Percentiles rank a stretch among this genome's conserved stretches.
These are phyloP conservation scores for Venturia pyrina DNA, from an alignment of 2,329 filamentous ascomycete species.

Conservation along the genomic window DNA sequence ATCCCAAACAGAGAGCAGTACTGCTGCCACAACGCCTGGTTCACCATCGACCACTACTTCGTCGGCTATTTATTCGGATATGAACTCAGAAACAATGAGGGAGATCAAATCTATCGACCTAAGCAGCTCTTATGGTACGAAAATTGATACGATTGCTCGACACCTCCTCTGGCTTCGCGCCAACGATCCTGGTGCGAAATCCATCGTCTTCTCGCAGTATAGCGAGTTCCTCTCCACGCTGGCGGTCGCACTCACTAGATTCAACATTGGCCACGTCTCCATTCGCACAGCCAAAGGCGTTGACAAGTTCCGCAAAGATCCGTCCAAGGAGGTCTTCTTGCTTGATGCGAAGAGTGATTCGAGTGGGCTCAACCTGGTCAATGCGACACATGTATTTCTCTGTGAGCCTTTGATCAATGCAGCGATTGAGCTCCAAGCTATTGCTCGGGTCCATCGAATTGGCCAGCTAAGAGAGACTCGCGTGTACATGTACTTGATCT, in stretches of 20 bases:
- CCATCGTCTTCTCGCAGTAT: slow-evolving; percentile 91
- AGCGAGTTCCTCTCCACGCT: slow-evolving; percentile 70
- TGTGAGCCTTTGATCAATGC: slow-evolving; percentile 92
- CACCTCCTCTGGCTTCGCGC: slow-evolving; percentile 80
- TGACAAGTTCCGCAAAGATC: slow-evolving; percentile 64
- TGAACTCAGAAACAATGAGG: slow-evolving; percentile 59
- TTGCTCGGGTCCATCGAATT: slow-evolving; percentile 89
- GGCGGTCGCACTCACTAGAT: slow-evolving; percentile 55
- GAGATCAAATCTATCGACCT: slow-evolving; percentile 79
- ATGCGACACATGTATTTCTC: slow-evolving; percentile 87
- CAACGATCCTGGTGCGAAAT: slow-evolving; percentile 78
- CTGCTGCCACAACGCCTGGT: slow-evolving; percentile 20
- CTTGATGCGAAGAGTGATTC: slow-evolving; percentile 83
- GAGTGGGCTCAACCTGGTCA: slow-evolving; percentile 81
- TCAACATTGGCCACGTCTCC: slow-evolving; percentile 62
- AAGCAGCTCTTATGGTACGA: slow-evolving; percentile 66
- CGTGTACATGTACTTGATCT: slow-evolving; percentile 91
- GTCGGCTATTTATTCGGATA: slow-evolving; percentile 62
- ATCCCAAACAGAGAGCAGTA: neutral
- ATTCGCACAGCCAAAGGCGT: slow-evolving; percentile 63
- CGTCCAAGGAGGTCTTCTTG: slow-evolving; percentile 68
- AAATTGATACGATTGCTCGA: slow-evolving; percentile 59
- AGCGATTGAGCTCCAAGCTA: slow-evolving; percentile 86
- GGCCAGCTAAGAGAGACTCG: slow-evolving; percentile 81
- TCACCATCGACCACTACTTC: slow-evolving; percentile 12